These are phyloP conservation scores for Solanum pinnatisectum DNA, from an alignment of 257 asterid genomes.

Conservation along the genomic window DNA sequence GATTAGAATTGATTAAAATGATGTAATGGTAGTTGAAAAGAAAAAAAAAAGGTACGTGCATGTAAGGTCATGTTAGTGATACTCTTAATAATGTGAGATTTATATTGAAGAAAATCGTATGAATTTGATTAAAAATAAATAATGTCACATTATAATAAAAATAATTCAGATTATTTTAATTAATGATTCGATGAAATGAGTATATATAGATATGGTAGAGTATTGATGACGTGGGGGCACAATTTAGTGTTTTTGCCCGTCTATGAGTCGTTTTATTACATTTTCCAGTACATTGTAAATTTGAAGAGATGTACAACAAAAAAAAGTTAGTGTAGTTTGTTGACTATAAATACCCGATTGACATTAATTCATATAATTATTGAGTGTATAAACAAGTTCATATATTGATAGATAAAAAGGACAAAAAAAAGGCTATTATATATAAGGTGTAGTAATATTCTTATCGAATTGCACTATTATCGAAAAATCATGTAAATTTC, in stretches of 20 bases:
- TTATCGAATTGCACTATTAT: background rate
- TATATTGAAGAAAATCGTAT: fast-evolving
- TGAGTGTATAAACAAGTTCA: background rate
- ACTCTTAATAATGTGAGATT: background rate
- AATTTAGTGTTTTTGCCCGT: background rate
- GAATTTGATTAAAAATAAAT: too few species aligned
- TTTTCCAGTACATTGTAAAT: background rate
- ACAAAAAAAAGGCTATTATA: too few species aligned
- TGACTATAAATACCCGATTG: background rate
- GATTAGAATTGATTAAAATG: background rate
- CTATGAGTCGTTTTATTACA: background rate
- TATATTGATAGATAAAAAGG: background rate
- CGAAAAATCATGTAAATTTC: background rate
- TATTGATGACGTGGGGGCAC: background rate
- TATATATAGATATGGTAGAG: background rate
- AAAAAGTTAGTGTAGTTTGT: background rate
- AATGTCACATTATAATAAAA: background rate
- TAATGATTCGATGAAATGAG: background rate
- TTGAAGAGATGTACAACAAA: background rate
- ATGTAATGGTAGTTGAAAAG: background rate
- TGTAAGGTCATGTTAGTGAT: background rate
- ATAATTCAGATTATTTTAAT: background rate
- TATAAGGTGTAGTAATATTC: background rate
- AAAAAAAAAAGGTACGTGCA: background rate
- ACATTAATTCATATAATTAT: background rate